A percentile compares a stretch with the other conserved stretches of the same genome.
Evolutionary conservation across 345 rosid genomes (phyloP).

Genomic region (Eucalyptus melliodora): DNA sequence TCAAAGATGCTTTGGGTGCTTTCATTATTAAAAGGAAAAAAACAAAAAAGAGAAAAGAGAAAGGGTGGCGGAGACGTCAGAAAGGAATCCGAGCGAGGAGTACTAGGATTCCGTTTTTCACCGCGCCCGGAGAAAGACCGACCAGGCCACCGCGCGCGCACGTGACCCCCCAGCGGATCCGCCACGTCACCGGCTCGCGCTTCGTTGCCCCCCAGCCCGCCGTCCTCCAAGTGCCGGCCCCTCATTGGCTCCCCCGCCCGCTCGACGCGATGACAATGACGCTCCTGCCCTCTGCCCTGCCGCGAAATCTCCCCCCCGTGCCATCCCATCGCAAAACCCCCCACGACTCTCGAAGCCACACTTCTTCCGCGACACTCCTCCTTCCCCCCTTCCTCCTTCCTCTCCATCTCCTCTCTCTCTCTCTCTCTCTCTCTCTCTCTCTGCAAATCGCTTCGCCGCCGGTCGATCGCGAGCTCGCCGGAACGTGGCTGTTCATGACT

Average conservation of each 20-base stretch:
- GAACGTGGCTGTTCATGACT: slow-evolving; percentile 32
- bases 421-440: not conserved
- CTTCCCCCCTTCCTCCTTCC: not conserved
- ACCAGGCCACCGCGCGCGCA: not conserved
- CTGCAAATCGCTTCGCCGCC: slow-evolving; percentile 21
- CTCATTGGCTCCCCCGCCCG: not conserved
- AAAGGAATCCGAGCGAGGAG: not conserved
- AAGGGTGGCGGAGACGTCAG: not conserved
- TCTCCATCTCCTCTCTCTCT: not conserved
- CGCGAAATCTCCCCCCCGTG: not conserved
- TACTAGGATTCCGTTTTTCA: not conserved
- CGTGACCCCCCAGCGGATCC: not conserved
- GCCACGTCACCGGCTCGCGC: not conserved
- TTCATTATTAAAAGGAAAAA: not conserved
- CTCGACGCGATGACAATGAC: not conserved
- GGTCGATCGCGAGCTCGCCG: not conserved
- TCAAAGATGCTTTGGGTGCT: not conserved
- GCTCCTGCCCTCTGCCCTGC: not conserved
- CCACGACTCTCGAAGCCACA: not conserved
- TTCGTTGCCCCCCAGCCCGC: not conserved
- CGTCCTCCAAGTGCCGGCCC: not conserved
- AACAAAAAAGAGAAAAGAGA: not conserved
- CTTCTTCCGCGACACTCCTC: not conserved
- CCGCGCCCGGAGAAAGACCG: too few relatives aligned
- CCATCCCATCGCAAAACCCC: not conserved